Evolutionary conservation across 2,329 filamentous ascomycete species (phyloP).

Genomic region (Thermomyces lanuginosus): DNA sequence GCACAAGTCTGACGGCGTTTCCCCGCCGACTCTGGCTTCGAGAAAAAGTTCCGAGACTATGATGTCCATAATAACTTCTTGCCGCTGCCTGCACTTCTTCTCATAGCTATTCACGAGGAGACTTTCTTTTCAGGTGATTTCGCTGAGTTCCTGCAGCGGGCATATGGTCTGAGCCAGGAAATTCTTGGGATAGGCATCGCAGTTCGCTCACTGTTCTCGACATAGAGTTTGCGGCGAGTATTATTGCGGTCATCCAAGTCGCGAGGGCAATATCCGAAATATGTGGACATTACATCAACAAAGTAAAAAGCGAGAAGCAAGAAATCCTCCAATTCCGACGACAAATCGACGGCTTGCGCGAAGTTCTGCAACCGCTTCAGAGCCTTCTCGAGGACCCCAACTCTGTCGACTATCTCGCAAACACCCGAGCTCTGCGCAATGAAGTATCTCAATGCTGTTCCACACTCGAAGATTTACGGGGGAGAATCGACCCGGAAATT

Average conservation of each 20-base stretch:
- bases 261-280: constrained; percentile 9
- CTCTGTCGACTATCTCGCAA: constrained; percentile 2
- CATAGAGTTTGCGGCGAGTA: constrained; percentile 11
- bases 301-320: constrained; percentile 11
- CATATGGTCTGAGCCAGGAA: too few relatives aligned
- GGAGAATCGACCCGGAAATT: constrained; percentile 9
- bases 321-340: constrained; percentile 10
- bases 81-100: too few relatives aligned
- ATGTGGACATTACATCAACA: constrained; percentile 10
- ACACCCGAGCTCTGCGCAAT: background rate
- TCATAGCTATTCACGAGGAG: too few relatives aligned
- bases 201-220: too few relatives aligned
- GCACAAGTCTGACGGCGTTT: too few relatives aligned
- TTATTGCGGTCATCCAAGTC: constrained; percentile 12
- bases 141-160: too few relatives aligned
- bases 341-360: constrained; percentile 5
- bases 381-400: constrained; percentile 6
- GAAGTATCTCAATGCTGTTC: constrained; percentile 5
- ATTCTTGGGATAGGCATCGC: too few relatives aligned
- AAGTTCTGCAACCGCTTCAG: constrained; percentile 7
- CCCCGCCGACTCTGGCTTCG: too few relatives aligned
- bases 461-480: constrained; percentile 4
- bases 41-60: too few relatives aligned
- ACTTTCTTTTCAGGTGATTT: too few relatives aligned
- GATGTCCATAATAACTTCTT: too few relatives aligned